Evolutionary conservation across 2,329 filamentous ascomycete genomes (phyloP), one percentile per base, ranked within the genome.

Genomic region (Colletotrichum zoysiae): DNA sequence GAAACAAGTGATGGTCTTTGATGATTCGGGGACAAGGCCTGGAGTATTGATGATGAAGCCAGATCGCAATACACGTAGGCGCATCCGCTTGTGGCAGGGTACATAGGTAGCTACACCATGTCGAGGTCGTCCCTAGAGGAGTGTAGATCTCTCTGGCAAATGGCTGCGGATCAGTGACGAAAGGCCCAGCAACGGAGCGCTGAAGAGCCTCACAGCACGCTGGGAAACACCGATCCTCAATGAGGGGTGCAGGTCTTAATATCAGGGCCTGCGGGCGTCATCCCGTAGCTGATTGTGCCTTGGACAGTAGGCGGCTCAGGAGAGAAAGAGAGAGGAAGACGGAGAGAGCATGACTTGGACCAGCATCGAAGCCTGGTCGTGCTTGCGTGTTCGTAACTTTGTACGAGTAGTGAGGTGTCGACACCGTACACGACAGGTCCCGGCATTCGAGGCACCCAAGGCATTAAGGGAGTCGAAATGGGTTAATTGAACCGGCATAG

Each of bases 211-310:
- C 33, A 30, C 59, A 50, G 8, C 33, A 11, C 7, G 11, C n/a
- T 16, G 46, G n/a, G 16, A 40, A 12, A 40, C 2, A 14, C 18
- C 42, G 5, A 42, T 38, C 11, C n/a, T 14, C 23, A 42, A 53
- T 42, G 48, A 63, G 48, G 20, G 11, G 20, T 33, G 60, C 35
- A 53, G 46, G 48, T 63, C 48, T 53, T 46, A 53, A 42, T 53
- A 51, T 30, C 20, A 63, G n/a, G 33, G 26, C 16, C 35, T 53
- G 23, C 18, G 20, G 7, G 60, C 26, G 46, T 53, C 35, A 63
- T 63, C 48, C 30, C 48, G 51, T 63, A 30, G 60, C 33, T 53
- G 33, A 23, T 46, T 7, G 60, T 63, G 60, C 35, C 48, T 53
- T 53, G 60, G 46, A 48, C 30, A 42, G 48, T 35, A 20, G n/a